Percentiles rank a stretch among this genome's conserved stretches.
phyloP scores from a whole-genome alignment of 2,329 filamentous ascomycete genomes.

The Claviceps humidiphila region DNA sequence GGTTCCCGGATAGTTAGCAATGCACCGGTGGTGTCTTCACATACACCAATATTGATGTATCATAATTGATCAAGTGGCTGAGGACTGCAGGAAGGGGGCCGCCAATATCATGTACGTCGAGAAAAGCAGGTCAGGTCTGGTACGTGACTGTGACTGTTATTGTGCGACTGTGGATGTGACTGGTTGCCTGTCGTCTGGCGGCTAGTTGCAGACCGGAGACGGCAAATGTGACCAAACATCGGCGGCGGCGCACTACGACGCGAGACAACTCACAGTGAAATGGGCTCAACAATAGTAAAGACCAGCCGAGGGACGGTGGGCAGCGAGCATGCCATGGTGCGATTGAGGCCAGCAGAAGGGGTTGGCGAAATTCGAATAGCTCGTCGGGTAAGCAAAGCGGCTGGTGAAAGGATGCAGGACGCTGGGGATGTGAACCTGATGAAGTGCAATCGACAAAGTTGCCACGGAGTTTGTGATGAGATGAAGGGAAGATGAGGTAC shows the following conservation, averaged over 20 bases:
- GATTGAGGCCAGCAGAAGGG: not conserved
- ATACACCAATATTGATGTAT: not conserved
- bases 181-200: too few relatives aligned
- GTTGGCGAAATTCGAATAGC: not conserved
- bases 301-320: constrained; percentile 50
- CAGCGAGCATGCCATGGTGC: constrained; percentile 45
- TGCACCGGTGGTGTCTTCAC: not conserved
- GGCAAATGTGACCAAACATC: constrained; percentile 1
- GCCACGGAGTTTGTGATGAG: not conserved
- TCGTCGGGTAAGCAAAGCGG: not conserved
- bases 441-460: not conserved
- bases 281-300: constrained; percentile 55
- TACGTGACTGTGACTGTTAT: not conserved
- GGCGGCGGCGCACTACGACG: not conserved
- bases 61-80: not conserved
- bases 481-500: not conserved
- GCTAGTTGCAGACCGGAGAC: not conserved
- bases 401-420: not conserved
- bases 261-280: constrained; percentile 44
- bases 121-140: not conserved
- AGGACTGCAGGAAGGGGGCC: not conserved
- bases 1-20: constrained; percentile 8
- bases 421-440: not conserved
- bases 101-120: not conserved
- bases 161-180: not conserved